Conservation (phyloP, 2,329 filamentous ascomycete species). For the Fonsecaea nubica region DNA sequence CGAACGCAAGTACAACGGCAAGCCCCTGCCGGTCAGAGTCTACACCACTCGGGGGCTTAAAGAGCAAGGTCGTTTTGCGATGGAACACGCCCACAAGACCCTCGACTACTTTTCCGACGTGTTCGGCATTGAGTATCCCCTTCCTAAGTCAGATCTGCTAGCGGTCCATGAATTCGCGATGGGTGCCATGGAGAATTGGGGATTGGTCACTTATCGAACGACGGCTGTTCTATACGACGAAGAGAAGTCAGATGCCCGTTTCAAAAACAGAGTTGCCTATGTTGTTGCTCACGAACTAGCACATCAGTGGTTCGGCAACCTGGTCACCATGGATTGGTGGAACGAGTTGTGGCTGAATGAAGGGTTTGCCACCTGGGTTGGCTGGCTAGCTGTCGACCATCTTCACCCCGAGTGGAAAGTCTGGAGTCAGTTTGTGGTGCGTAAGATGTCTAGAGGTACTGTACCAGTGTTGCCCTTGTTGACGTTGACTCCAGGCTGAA, state of each 20-base stretch:
- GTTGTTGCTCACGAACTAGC: conserved; percentile 98
- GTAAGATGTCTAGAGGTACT: conserved; percentile 63
- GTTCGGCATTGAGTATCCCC: conserved; percentile 89
- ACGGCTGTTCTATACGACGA: conserved; percentile 97
- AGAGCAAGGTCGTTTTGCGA: conserved; percentile 85
- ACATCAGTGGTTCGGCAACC: conserved; percentile 94
- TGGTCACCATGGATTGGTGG: conserved; percentile 96
- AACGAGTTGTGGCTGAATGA: conserved; percentile 93
- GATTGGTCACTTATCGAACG: conserved; percentile 92
- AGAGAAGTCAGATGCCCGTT: conserved; percentile 84
- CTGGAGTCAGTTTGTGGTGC: conserved; percentile 92
- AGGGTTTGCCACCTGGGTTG: conserved; percentile 97
- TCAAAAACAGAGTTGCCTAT: conserved; percentile 93
- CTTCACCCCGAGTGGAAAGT: conserved; percentile 97
- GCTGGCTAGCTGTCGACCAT: conserved; percentile 89
- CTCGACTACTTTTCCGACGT: conserved; percentile 96
- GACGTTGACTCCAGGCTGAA: conserved; percentile 68
- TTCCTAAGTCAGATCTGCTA: conserved; percentile 88
- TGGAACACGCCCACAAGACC: conserved; percentile 89
- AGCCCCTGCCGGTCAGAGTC: conserved; percentile 88
- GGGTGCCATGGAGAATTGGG: conserved; percentile 96
- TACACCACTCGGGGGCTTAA: conserved; percentile 96
- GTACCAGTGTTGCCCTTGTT: conserved; percentile 44
- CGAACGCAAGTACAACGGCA: conserved; percentile 86
- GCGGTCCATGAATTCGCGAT: conserved; percentile 88